These are phyloP conservation scores for Barbatosphaeria neglecta DNA, from an alignment of 495 filamentous ascomycete genomes.

Conservation along the genomic window DNA sequence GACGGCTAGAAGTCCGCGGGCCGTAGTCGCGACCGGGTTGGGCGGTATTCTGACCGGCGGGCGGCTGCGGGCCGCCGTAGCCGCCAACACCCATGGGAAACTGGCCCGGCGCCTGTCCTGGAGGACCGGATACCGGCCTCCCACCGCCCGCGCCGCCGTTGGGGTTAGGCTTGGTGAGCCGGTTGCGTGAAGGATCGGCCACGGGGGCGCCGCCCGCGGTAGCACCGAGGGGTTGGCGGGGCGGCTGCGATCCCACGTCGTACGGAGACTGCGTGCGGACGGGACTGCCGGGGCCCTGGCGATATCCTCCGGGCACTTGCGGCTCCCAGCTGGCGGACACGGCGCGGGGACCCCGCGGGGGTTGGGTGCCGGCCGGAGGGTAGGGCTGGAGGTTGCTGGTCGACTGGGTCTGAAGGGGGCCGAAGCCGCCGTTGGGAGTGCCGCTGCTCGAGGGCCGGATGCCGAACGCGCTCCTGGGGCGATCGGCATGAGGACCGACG, in stretches of 20 bases:
- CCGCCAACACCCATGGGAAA: conserved; percentile 7
- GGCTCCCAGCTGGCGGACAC: conserved; percentile 29
- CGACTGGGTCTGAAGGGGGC: conserved; percentile 7
- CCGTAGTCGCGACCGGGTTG: conserved; percentile 15
- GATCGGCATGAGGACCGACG: conserved; percentile 35
- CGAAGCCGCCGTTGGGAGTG: background rate
- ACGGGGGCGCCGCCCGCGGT: conserved; percentile 5
- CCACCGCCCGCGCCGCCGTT: conserved; percentile 2
- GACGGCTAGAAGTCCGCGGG: conserved; percentile 10
- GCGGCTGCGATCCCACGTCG: background rate
- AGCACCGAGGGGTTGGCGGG: conserved; percentile 5
- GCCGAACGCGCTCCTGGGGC: conserved; percentile 57
- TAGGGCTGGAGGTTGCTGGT: conserved; percentile 11
- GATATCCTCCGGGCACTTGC: conserved; percentile 27
- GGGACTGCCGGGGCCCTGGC: conserved; percentile 18
- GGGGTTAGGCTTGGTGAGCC: conserved; percentile 27
- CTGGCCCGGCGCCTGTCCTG: conserved; percentile 15
- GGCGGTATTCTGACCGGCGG: background rate
- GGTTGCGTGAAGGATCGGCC: conserved; percentile 16
- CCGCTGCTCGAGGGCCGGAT: conserved; percentile 32
- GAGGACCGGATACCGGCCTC: conserved; percentile 10
- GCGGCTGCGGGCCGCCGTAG: background rate
- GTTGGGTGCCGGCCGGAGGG: conserved; percentile 8
- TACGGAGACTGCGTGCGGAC: background rate
- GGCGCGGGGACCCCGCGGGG: conserved; percentile 16